Conservation (phyloP, 2,329 filamentous ascomycete species). For the Trichoderma sp. region DNA sequence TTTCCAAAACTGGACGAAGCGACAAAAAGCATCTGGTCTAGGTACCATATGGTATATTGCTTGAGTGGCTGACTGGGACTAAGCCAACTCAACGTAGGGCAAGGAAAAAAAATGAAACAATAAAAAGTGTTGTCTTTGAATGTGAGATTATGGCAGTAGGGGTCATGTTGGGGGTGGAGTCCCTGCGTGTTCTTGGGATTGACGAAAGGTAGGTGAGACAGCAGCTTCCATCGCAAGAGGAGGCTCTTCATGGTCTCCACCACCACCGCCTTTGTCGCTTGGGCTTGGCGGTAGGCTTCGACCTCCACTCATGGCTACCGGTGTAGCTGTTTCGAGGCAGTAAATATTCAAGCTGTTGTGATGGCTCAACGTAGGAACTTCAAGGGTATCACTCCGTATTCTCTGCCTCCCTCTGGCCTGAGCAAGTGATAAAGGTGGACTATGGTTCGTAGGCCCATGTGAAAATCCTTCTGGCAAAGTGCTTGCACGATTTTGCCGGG, state of each 20-base stretch:
- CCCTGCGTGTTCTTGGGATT: neutral
- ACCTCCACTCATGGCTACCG: slow-evolving; percentile 2
- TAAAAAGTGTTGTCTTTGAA: neutral
- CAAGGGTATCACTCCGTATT: slow-evolving; percentile 29
- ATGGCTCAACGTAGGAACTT: slow-evolving; percentile 28
- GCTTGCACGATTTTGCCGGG: slow-evolving; percentile 26
- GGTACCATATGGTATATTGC: neutral
- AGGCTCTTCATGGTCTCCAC: neutral
- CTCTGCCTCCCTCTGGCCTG: slow-evolving; percentile 24
- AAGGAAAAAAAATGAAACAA: neutral
- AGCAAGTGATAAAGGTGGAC: neutral
- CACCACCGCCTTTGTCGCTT: neutral
- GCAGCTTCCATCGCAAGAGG: neutral
- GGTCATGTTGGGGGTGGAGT: neutral
- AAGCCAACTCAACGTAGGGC: neutral
- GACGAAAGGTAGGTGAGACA: neutral
- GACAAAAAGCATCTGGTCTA: neutral
- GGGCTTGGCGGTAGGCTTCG: neutral
- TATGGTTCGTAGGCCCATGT: neutral
- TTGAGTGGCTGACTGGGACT: slow-evolving; percentile 1
- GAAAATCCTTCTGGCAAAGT: slow-evolving; percentile 22
- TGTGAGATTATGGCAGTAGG: neutral
- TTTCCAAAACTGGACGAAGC: neutral
- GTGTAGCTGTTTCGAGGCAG: neutral
- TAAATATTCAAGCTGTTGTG: neutral